Evolutionary conservation across 2,329 filamentous ascomycete species (phyloP).

Genomic region (Thelonectria olida): DNA sequence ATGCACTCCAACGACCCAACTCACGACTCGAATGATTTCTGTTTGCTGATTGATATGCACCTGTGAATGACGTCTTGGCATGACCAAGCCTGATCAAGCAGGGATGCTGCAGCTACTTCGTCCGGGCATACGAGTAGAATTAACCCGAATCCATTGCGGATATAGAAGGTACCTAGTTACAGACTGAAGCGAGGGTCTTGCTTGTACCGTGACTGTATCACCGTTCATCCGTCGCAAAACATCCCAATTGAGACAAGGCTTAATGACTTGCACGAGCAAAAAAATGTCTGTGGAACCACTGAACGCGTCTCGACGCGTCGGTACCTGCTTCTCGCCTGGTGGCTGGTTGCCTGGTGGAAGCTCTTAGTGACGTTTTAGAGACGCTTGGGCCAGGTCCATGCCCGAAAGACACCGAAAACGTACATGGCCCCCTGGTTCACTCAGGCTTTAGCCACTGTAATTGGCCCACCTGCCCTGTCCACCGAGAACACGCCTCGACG

Average conservation of each 20-base stretch:
- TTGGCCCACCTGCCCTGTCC: conserved; percentile 36
- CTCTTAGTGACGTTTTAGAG: conserved; percentile 22
- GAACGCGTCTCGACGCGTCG: conserved; percentile 37
- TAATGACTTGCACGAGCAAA: background rate
- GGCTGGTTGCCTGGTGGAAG: conserved; percentile 33
- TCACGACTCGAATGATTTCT: conserved; percentile 1
- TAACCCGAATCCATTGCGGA: background rate
- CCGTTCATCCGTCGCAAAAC: conserved; percentile 1
- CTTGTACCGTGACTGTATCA: background rate
- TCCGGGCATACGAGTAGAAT: background rate
- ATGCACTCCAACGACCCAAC: conserved; percentile 27
- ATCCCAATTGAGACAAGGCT: conserved; percentile 4
- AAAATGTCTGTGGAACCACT: background rate
- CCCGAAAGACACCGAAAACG: conserved; percentile 27
- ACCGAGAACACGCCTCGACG: conserved; percentile 45
- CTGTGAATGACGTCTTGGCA: conserved; percentile 29
- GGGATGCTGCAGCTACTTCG: background rate
- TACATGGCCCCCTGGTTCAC: conserved; percentile 28
- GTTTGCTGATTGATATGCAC: conserved; percentile 44
- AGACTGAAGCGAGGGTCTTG: background rate
- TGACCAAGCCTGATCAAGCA: conserved; percentile 39
- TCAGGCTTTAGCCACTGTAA: conserved; percentile 32
- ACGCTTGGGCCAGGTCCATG: conserved; percentile 24
- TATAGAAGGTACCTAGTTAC: background rate
- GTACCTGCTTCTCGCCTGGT: conserved; percentile 30